A percentile compares a stretch with the other conserved stretches of the same genome.
These are phyloP conservation scores for Phytopythium aichiense DNA, from an alignment of 352 stramenopile species.

Conservation along the genomic window DNA sequence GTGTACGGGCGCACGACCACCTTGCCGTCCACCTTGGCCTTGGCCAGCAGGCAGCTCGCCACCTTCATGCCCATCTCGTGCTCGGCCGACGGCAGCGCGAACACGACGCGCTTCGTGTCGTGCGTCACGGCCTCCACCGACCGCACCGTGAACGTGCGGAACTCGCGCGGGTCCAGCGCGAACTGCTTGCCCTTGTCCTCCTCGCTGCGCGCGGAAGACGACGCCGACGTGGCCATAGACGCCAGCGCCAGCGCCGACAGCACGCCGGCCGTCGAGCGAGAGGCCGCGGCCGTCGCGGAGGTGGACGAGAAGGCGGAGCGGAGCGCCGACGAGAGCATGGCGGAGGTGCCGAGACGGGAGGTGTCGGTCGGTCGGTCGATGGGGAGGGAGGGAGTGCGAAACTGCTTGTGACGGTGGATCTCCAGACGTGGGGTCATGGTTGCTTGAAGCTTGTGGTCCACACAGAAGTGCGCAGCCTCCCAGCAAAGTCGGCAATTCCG, in stretches of 20 bases:
- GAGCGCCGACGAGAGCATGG: conserved; percentile 27
- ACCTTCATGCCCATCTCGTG: conserved; percentile 65
- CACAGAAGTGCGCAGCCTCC: too few relatives aligned
- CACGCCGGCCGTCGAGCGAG: conserved; percentile 20
- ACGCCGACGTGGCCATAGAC: conserved; percentile 16
- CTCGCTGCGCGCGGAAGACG: conserved; percentile 15
- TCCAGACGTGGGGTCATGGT: neutral
- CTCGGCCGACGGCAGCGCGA: conserved; percentile 45
- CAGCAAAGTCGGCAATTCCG: too few relatives aligned
- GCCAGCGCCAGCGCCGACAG: conserved; percentile 27
- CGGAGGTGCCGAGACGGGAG: conserved; percentile 12
- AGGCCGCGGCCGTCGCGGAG: conserved; percentile 14
- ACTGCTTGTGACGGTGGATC: conserved; percentile 12
- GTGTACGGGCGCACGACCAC: conserved; percentile 81
- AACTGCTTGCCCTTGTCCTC: conserved; percentile 27
- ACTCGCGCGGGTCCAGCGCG: conserved; percentile 53
- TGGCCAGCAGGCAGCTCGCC: conserved; percentile 60
- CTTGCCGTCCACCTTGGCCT: conserved; percentile 56
- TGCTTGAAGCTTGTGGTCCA: neutral
- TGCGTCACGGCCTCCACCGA: conserved; percentile 59
- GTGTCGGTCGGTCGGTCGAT: conserved; percentile 2
- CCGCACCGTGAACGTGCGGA: conserved; percentile 57
- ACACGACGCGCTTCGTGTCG: conserved; percentile 59
- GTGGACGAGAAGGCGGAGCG: conserved; percentile 16
- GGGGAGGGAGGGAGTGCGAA: neutral